Evolutionary conservation across 164 flowering plant species (phyloP), one percentile per base, ranked within the genome.

Genomic region (Santalum album): DNA sequence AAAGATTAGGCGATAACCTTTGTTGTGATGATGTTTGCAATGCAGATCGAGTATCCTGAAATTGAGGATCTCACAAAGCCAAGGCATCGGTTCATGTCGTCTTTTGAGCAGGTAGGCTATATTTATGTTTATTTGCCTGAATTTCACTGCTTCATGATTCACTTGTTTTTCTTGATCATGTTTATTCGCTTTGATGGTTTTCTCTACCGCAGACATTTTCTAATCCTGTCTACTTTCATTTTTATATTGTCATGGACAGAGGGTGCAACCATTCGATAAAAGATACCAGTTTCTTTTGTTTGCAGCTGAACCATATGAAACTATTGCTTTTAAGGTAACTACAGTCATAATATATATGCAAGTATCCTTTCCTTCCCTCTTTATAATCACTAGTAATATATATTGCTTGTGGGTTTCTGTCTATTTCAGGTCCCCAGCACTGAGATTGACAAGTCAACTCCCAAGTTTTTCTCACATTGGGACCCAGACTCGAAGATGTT

Each of bases 221-320:
- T 58, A 25, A 53, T 40, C 53, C 48, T 55, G 22, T 39, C 40
- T 19, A 21, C 7, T 25, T 17, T 25, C 7, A 21, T 55, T 49
- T 24, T 56, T 68, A 12, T 46, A 21, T 53, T 12, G 26, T 10
- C 51, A 47, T 45, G 25, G 16, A 15, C 82, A 94, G 99, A 79
- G 80, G 72, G 65, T 87, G n/a, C 80, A 94, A 54, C 67, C 95
- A 1, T 80, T 73, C 60, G 97, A 94, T 56, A 89, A 90, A 68
- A 79, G 74, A 50, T 87, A 77, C 59, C 97, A 89, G 74, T 89
- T 68, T 72, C 97, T 94, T 55, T 65, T 89, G 50, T 89, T 85
- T 79, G 96, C 95, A n/a, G 97, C 97, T 21, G 97, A 94, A 18
- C 99, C 99, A 19, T 94, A 94, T 74, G 99, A 94, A 69, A 89